Base-by-base conservation (phyloP, 139 green algal genomes). In the Bryopsis sp. region DNA sequence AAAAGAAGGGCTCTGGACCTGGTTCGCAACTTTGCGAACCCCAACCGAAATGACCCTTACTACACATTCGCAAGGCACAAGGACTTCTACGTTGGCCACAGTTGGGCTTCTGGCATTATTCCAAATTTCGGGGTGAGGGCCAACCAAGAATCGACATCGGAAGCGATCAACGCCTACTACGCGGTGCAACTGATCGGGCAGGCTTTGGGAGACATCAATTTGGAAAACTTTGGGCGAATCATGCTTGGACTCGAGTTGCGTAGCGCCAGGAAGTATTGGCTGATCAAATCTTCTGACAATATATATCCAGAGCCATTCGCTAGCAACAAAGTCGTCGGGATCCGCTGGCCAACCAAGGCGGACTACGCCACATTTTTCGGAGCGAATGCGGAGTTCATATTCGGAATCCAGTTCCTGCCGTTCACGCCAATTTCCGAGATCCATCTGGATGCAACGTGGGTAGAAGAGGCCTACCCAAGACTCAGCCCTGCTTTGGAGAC, bases 131-230 rank as follows among this genome's bases (percentile, higher is more conserved):
- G 6, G 0, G 78, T 80, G 47, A 71, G 64, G 3, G 73, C 78
- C 28, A 84, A 84, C 60, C 74, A 69, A 64, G 78, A 84, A 70
- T 81, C 72, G 60, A 74, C 32, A 1, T 78, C 67, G 34, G 78
- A 84, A 72, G 76, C 78, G 8, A 64, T 75, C 15, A 70, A 84
- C 37, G 31, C 48, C 7, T 84, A 84, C 71, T 84, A 83, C 71
- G 78, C 72, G 4, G 61, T 75, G 15, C 47, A 50, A 6, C 76
- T 84, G 36, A 38, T 78, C 29, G 78, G 72, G 22, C 2, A 67
- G 60, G 50, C 33, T 6, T 37, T 72, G 26, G 72, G 60, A 43
- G 67, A 82, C 60, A 2, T 38, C 2, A 38, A 54, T 19, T 65
- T 84, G 4, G 43, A 60, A 5, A 39, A 47, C 37, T 78, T 72